Percentiles rank a stretch among this genome's conserved stretches.
Conservation (phyloP, 2,329 filamentous ascomycete genomes). For the Penicillium thymicola region DNA sequence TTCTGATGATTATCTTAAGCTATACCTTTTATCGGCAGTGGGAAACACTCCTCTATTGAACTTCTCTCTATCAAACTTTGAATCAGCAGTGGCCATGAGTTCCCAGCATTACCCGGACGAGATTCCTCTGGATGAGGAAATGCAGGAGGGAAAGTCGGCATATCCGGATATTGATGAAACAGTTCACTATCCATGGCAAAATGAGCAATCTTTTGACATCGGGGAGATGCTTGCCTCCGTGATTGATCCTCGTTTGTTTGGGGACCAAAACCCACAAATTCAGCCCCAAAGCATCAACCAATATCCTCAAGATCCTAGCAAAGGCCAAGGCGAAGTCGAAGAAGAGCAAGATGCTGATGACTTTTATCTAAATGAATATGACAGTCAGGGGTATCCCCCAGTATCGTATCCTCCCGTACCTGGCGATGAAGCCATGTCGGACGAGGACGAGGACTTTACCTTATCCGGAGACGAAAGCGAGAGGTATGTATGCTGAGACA, state of each 20-base stretch:
- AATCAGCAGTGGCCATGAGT: constrained; percentile 10
- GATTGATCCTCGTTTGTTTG: constrained; percentile 36
- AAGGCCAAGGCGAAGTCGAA: constrained; percentile 7
- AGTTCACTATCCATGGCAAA: constrained; percentile 35
- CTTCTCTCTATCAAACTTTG: background rate
- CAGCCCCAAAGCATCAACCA: constrained; percentile 2
- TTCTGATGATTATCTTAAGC: constrained; percentile 1
- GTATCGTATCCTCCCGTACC: constrained; percentile 6
- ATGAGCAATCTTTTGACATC: constrained; percentile 12
- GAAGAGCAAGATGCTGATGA: constrained; percentile 12
- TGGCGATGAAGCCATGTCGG: constrained; percentile 19
- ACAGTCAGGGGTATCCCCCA: background rate
- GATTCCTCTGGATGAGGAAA: constrained; percentile 17
- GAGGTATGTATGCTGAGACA: constrained; percentile 22
- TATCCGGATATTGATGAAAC: constrained; percentile 37
- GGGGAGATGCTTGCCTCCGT: constrained; percentile 23
- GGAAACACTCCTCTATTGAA: background rate
- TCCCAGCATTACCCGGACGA: constrained; percentile 15
- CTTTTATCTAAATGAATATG: constrained; percentile 17
- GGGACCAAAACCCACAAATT: constrained; percentile 18
- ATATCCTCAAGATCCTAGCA: background rate
- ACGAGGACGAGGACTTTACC: constrained; percentile 28
- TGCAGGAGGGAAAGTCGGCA: constrained; percentile 18
- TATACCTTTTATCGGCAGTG: background rate
- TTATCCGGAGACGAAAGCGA: constrained; percentile 24